A percentile compares a stretch with the other conserved stretches of the same genome.
Conservation (phyloP, 2,329 filamentous ascomycete genomes). For the Neurospora crassa region DNA sequence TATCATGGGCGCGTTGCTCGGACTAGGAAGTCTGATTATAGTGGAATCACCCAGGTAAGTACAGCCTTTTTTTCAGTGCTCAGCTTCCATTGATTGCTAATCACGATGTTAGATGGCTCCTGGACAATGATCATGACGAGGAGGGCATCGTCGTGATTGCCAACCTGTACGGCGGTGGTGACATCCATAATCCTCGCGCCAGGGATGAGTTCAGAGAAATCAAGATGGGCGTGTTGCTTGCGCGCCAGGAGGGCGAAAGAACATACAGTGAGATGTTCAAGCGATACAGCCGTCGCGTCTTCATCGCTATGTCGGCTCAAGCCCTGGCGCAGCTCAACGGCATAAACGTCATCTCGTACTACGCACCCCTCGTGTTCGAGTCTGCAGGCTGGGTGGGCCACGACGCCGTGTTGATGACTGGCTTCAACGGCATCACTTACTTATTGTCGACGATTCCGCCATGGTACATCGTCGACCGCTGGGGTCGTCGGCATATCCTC, state of each 20-base stretch:
- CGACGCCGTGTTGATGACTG: slow-evolving; percentile 90
- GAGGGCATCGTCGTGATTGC: slow-evolving; percentile 98
- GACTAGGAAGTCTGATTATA: slow-evolving; percentile 79
- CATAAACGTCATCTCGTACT: slow-evolving; percentile 99
- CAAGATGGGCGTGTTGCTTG: slow-evolving; percentile 92
- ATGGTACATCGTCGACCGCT: slow-evolving; percentile 92
- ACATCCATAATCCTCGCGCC: slow-evolving; percentile 87
- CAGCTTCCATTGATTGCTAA: slow-evolving; percentile 18
- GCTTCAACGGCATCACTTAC: slow-evolving; percentile 86
- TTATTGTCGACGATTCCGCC: slow-evolving; percentile 86
- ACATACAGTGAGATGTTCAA: slow-evolving; percentile 92
- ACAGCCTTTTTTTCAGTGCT: background rate
- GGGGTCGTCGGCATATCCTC: slow-evolving; percentile 82
- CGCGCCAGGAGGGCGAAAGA: slow-evolving; percentile 90
- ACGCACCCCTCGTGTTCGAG: slow-evolving; percentile 92
- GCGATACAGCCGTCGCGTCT: slow-evolving; percentile 81
- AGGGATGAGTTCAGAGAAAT: slow-evolving; percentile 96
- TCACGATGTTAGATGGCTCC: slow-evolving; percentile 62
- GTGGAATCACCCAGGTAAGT: slow-evolving; percentile 85
- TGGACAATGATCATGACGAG: slow-evolving; percentile 96
- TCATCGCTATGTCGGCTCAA: slow-evolving; percentile 98
- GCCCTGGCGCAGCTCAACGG: slow-evolving; percentile 93
- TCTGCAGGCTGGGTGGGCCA: slow-evolving; percentile 92
- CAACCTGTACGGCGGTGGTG: slow-evolving; percentile 90
- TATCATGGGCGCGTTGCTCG: slow-evolving; percentile 81